phyloP scores from a whole-genome alignment of 2,329 filamentous ascomycete genomes.

The Penicillium janthinellum region DNA sequence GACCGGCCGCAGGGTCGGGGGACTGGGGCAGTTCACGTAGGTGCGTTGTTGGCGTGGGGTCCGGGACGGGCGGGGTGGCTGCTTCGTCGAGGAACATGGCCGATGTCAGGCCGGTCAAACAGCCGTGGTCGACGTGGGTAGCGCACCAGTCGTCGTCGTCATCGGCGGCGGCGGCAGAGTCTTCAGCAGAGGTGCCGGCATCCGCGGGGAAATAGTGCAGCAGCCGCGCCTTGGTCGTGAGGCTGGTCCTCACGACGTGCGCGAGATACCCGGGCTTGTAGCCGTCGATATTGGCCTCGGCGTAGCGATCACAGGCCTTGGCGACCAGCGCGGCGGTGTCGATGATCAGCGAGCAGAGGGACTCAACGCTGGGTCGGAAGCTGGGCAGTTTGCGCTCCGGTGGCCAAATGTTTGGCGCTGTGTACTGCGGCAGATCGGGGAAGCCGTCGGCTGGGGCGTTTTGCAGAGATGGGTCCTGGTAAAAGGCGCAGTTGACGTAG shows the following conservation, averaged over 20 bases:
- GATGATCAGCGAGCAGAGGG: slow-evolving; percentile 81
- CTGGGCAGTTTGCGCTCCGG: slow-evolving; percentile 67
- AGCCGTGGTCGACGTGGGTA: slow-evolving; percentile 77
- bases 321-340: slow-evolving; percentile 88
- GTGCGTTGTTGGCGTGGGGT: slow-evolving; percentile 35
- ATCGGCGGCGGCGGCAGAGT: slow-evolving; percentile 54
- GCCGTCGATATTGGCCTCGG: slow-evolving; percentile 71
- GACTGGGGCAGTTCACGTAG: slow-evolving; percentile 72
- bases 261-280: slow-evolving; percentile 82
- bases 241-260: slow-evolving; percentile 79
- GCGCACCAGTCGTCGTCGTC: slow-evolving; percentile 98
- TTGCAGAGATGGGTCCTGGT: slow-evolving; percentile 43
- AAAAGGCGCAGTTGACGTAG: slow-evolving; percentile 64
- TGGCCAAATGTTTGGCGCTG: slow-evolving; percentile 89
- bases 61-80: slow-evolving; percentile 37
- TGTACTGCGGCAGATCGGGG: slow-evolving; percentile 77
- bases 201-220: slow-evolving; percentile 82
- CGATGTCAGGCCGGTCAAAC: slow-evolving; percentile 87
- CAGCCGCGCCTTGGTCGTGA: slow-evolving; percentile 86
- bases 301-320: slow-evolving; percentile 84
- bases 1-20: slow-evolving; percentile 79
- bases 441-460: slow-evolving; percentile 40
- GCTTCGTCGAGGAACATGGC: slow-evolving; percentile 94
- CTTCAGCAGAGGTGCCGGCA: background rate
- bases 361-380: slow-evolving; percentile 72